Evolutionary conservation across 2,329 filamentous ascomycete genomes (phyloP), one percentile per base, ranked within the genome.

Genomic region (Penicillium freii): DNA sequence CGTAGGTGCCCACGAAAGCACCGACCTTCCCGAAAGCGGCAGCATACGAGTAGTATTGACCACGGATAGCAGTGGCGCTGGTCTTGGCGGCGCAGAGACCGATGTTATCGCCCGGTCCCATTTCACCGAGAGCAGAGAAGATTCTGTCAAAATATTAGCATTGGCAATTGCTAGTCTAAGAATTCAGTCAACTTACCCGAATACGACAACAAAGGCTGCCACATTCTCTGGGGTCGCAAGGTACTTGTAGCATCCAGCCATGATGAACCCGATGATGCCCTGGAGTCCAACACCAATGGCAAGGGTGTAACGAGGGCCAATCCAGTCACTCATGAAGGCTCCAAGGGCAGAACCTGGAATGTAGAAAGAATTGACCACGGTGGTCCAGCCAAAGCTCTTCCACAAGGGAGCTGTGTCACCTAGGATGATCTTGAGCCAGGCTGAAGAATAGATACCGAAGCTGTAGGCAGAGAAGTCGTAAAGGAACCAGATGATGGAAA

Each of bases 81-180:
- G 90, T 92, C 79, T 96, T 96, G 46, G 89, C 89, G 0, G 92
- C 92, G 31, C 95, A 75, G 0, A 96, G 82, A 3, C 92, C 92
- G 65, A 96, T 96, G 73, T 96, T 96, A 78, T 96, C 90, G 13
- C 92, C 92, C 0, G 92, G 91, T 0, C 92, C 92, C 40, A 95
- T 76, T 73, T 94, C 91, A 49, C 90, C 90, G 1, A 93, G 80
- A 0, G 87, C 84, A 1, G 91, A 78, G 77, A 94, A 94, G 62
- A 94, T 81, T 17, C 84, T 77, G 47, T 38, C 10, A 10, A 38
- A 39, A 39, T 29, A 59, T 49, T 51, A 47, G 15, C 15, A 47
- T 38, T 13, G 5, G 11, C 13, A 1, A 31, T 40, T 15, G 19
- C 15, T 15, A 5, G 13, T 13, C 9, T 3, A n/a, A 31, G 19